Base-by-base conservation (phyloP, 768 basidiomycete species). In the Rhizopogon vesiculosus region DNA sequence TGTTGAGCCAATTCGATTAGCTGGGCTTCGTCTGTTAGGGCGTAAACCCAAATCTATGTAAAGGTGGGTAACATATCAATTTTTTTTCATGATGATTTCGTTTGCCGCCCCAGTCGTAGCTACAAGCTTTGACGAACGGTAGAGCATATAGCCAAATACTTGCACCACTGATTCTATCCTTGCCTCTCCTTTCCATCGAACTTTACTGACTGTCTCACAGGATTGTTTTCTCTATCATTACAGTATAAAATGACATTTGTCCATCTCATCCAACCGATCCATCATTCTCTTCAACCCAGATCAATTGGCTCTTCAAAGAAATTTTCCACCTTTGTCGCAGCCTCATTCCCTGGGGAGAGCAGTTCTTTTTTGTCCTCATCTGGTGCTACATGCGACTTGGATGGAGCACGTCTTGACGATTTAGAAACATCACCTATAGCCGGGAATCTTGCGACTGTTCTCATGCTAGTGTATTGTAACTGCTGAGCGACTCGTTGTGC, bases 71-170 rank as follows among this genome's bases (percentile, higher is more conserved):
- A 33, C 7, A 6, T 19, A 56, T 56, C 50, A 10, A 57, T 19
- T 39, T 57, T 55, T 35, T 44, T 56, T 25, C 38, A 45, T 77
- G 84, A 86, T 84, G 84, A 83, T 74, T 79, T 78, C 79, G 67
- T 68, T 78, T 85, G 84, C 83, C 84, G 84, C 84, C 84, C 84
- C 84, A 86, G 84, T 85, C 84, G 74, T 85, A 86, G 81, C 78
- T 67, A 59, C 53, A 28, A 62, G 77, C 82, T 51, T 72, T 86
- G 84, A 86, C 78, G 84, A 86, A 68, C 64, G 81, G 83, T 74
- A 74, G 74, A 80, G 84, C 84, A 84, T 73, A 25, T 29, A 83
- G 81, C 83, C 83, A 86, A 86, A 81, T 66, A 67, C 67, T 79
- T 82, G 83, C 81, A 85, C 71, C 71, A 74, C 84, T 86, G 84